A percentile compares a stretch with the other conserved stretches of the same genome.
phyloP scores from a whole-genome alignment of 2,329 filamentous ascomycete species.

The Aspergillus pseudoterreus region DNA sequence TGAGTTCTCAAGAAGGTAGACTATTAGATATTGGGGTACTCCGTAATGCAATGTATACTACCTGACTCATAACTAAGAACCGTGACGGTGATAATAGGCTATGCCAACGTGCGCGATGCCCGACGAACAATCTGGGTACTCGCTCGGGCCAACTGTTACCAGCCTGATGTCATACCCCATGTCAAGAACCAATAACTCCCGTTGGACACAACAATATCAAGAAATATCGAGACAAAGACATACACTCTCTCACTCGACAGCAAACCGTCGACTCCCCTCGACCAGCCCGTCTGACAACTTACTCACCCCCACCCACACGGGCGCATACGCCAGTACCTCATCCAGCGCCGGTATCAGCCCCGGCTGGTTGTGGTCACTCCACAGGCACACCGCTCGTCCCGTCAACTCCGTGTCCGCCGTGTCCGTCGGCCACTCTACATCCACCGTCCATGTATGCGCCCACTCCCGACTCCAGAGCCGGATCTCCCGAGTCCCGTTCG shows the following conservation, averaged over 20 bases:
- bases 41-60: too few relatives aligned
- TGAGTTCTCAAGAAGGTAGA: too few relatives aligned
- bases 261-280: conserved; percentile 70
- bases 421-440: conserved; percentile 58
- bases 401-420: conserved; percentile 41
- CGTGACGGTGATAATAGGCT: too few relatives aligned
- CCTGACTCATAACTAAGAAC: too few relatives aligned
- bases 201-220: too few relatives aligned
- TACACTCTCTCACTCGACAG: conserved; percentile 29
- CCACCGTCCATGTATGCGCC: conserved; percentile 71
- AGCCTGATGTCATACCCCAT: too few relatives aligned
- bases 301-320: conserved; percentile 72
- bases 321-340: conserved; percentile 71
- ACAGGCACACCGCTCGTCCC: conserved; percentile 72
- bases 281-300: conserved; percentile 77
- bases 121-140: neutral
- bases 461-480: conserved; percentile 81
- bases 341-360: conserved; percentile 78
- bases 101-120: neutral
- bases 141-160: too few relatives aligned
- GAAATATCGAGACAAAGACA: neutral
- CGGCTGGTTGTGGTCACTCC: conserved; percentile 76
- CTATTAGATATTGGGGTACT: too few relatives aligned
- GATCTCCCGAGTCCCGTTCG: conserved; percentile 63
- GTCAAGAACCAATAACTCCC: too few relatives aligned